phyloP scores from a whole-genome alignment of 202 grass and related monocot species.

The Carex sylvatica region DNA sequence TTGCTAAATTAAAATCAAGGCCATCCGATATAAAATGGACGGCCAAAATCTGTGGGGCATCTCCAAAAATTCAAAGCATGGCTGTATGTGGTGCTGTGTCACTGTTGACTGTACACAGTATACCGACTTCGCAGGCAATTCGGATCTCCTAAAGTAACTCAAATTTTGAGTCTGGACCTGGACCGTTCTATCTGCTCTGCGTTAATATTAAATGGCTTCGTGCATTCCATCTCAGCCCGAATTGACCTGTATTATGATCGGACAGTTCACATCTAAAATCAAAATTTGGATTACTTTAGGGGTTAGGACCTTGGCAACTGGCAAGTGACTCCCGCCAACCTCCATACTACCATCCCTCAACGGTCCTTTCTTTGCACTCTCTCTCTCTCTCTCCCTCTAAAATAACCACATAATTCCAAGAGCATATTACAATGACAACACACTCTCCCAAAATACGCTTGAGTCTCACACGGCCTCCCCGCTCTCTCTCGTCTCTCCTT shows the following conservation, averaged over 20 bases:
- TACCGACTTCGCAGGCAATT: background rate
- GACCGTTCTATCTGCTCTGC: too few relatives aligned
- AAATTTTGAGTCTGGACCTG: too few relatives aligned
- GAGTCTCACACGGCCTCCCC: background rate
- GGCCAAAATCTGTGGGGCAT: background rate
- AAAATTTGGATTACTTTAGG: too few relatives aligned
- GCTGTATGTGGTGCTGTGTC: background rate
- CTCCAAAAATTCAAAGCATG: background rate
- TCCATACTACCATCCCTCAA: background rate
- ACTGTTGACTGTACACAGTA: background rate
- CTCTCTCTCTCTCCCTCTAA: background rate
- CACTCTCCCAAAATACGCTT: background rate
- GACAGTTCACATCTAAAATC: too few relatives aligned
- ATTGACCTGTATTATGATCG: too few relatives aligned
- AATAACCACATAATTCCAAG: background rate
- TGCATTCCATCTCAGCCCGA: too few relatives aligned
- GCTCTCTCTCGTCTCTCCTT: conserved; percentile 14
- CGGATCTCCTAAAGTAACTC: too few relatives aligned
- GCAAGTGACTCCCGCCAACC: background rate
- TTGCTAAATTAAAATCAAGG: background rate
- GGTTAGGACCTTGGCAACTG: too few relatives aligned
- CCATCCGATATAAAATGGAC: background rate
- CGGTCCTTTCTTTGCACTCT: background rate
- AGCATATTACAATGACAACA: background rate
- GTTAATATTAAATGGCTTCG: too few relatives aligned